These are phyloP conservation scores for Catunica adiposa DNA, from an alignment of 2,329 filamentous ascomycete genomes.

Conservation along the genomic window DNA sequence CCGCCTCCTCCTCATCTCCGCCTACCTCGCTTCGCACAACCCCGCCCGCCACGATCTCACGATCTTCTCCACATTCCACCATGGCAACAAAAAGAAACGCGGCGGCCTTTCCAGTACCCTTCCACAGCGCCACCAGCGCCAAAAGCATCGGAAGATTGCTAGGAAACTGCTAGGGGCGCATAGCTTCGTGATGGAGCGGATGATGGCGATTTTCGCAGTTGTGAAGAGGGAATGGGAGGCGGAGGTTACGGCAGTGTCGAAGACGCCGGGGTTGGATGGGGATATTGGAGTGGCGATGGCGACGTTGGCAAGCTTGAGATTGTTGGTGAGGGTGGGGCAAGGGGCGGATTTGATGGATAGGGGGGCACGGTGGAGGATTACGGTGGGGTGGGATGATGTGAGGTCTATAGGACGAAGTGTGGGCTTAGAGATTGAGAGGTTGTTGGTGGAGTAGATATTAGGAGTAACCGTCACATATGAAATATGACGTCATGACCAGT, in stretches of 20 bases:
- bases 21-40: slow-evolving; percentile 72
- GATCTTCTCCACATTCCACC: slow-evolving; percentile 57
- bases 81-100: slow-evolving; percentile 33
- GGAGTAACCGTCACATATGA: not conserved
- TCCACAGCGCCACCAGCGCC: slow-evolving; percentile 20
- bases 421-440: slow-evolving; percentile 65
- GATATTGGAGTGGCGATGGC: slow-evolving; percentile 51
- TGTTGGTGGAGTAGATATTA: slow-evolving; percentile 42
- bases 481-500: not conserved
- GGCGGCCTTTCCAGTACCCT: slow-evolving; percentile 28
- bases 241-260: slow-evolving; percentile 19
- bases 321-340: slow-evolving; percentile 50
- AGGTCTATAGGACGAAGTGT: slow-evolving; percentile 54
- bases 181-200: slow-evolving; percentile 59
- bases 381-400: slow-evolving; percentile 63
- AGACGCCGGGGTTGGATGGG: slow-evolving; percentile 27
- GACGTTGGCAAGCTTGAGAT: slow-evolving; percentile 52
- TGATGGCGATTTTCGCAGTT: slow-evolving; percentile 61
- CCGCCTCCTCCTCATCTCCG: slow-evolving; percentile 55
- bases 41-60: slow-evolving; percentile 53
- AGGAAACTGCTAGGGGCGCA: slow-evolving; percentile 62
- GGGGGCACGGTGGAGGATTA: slow-evolving; percentile 59
- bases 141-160: slow-evolving; percentile 54
- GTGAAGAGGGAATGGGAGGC: slow-evolving; percentile 40
- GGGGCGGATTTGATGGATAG: slow-evolving; percentile 48